phyloP scores from a whole-genome alignment of 148 eudicot species.

The Polygonum aviculare region DNA sequence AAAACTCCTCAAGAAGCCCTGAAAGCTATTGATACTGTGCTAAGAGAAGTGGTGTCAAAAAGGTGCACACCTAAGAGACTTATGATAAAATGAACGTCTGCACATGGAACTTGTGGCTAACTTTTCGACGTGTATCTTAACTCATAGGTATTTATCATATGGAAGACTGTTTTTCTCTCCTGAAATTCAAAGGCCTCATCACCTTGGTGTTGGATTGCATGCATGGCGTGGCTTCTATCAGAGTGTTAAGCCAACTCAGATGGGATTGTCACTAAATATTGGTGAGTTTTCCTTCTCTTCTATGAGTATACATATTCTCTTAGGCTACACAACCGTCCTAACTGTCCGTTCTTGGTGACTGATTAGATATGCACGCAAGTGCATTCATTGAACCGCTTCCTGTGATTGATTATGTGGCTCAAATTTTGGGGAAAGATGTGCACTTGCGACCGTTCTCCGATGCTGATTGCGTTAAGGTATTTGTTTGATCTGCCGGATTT shows the following conservation, averaged over 20 bases:
- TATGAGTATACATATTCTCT: not conserved
- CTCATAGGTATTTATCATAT: slow-evolving; percentile 41
- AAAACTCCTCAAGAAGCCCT: slow-evolving; percentile 56
- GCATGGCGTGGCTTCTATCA: slow-evolving; percentile 86
- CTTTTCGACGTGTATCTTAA: not conserved
- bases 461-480: slow-evolving; percentile 73
- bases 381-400: slow-evolving; percentile 80
- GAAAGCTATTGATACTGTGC: slow-evolving; percentile 50
- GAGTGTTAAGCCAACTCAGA: slow-evolving; percentile 62
- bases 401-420: slow-evolving; percentile 62
- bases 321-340: not conserved
- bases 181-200: slow-evolving; percentile 53
- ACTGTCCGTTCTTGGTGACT: not conserved
- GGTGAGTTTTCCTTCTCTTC: slow-evolving; percentile 27
- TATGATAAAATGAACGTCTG: slow-evolving; percentile 3
- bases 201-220: slow-evolving; percentile 66
- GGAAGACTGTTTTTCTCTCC: slow-evolving; percentile 78
- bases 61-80: slow-evolving; percentile 24
- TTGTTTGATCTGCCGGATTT: not conserved
- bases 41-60: slow-evolving; percentile 53
- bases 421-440: slow-evolving; percentile 56
- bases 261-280: slow-evolving; percentile 69
- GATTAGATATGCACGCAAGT: slow-evolving; percentile 60
- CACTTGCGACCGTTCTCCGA: slow-evolving; percentile 57
- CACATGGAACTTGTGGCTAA: not conserved